A percentile compares a stretch with the other conserved stretches of the same genome.
phyloP scores from a whole-genome alignment of 768 basidiomycete genomes.

The Asterophora parasitica region DNA sequence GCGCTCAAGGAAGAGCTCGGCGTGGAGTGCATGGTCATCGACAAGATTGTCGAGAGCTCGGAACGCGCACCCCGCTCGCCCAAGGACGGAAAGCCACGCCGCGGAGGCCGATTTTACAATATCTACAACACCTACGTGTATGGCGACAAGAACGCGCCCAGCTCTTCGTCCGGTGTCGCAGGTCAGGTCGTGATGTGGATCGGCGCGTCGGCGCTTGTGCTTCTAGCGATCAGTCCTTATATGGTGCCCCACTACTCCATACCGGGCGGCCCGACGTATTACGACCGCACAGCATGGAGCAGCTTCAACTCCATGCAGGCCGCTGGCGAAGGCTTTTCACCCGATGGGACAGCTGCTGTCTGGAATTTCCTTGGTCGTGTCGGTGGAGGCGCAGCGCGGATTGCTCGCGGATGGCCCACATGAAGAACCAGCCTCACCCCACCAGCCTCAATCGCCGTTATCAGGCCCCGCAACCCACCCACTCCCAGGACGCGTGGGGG shows the following conservation, averaged over 20 bases:
- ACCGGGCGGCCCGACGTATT: slow-evolving; percentile 66
- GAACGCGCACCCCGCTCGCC: slow-evolving; percentile 19
- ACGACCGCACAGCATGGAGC: slow-evolving; percentile 75
- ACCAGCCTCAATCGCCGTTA: too few relatives aligned
- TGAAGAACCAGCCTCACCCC: slow-evolving; percentile 22
- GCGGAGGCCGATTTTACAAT: slow-evolving; percentile 68
- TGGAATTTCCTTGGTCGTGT: slow-evolving; percentile 71
- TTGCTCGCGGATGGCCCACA: slow-evolving; percentile 76
- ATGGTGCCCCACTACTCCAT: slow-evolving; percentile 51
- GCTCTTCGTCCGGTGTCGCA: slow-evolving; percentile 29
- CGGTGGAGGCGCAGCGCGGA: slow-evolving; percentile 70
- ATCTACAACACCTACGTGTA: slow-evolving; percentile 77
- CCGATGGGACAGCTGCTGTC: slow-evolving; percentile 54
- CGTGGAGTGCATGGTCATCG: slow-evolving; percentile 71
- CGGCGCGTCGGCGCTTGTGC: slow-evolving; percentile 57
- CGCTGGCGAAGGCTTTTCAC: slow-evolving; percentile 64
- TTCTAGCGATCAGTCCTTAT: slow-evolving; percentile 58
- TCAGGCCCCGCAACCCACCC: too few relatives aligned
- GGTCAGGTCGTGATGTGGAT: slow-evolving; percentile 53
- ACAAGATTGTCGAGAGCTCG: slow-evolving; percentile 53
- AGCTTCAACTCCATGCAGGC: slow-evolving; percentile 72
- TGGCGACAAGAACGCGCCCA: slow-evolving; percentile 32
- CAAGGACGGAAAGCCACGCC: slow-evolving; percentile 20
- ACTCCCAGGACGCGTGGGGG: too few relatives aligned
- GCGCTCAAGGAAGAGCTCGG: slow-evolving; percentile 77